Conservation (phyloP, 306 rosid genomes). For the Casuarina equisetifolia region DNA sequence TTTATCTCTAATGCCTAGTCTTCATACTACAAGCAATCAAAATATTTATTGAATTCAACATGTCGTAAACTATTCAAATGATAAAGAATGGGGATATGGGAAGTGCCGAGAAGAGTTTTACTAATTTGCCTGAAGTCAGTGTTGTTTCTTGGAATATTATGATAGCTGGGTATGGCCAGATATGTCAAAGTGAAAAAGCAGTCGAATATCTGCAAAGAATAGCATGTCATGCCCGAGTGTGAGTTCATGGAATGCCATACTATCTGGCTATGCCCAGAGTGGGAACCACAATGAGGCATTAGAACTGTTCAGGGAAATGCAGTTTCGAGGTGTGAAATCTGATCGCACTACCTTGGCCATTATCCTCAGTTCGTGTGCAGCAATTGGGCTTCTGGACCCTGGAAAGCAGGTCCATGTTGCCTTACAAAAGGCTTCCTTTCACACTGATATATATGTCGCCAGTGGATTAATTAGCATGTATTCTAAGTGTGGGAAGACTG, state of each 20-base stretch:
- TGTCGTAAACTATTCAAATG: too few species aligned
- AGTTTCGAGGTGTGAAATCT: constrained; percentile 49
- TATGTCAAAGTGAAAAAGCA: constrained; percentile 44
- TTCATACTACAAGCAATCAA: too few species aligned
- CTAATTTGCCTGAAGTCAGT: constrained; percentile 37
- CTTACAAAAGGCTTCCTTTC: constrained; percentile 43
- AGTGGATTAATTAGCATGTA: constrained; percentile 72
- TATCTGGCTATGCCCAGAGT: constrained; percentile 62
- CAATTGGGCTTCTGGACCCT: constrained; percentile 46
- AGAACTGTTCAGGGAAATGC: constrained; percentile 63
- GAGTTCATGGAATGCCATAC: constrained; percentile 78
- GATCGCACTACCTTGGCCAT: constrained; percentile 69
- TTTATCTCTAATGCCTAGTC: too few species aligned
- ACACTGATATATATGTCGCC: constrained; percentile 54
- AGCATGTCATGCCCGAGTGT: constrained; percentile 56
- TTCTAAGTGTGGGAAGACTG: constrained; percentile 68
- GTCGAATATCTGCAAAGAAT: constrained; percentile 45
- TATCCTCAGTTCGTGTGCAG: constrained; percentile 66
- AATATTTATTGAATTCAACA: too few species aligned
- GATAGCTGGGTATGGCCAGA: constrained; percentile 72
- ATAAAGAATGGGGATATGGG: constrained; percentile 55
- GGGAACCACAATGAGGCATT: constrained; percentile 54
- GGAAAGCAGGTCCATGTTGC: constrained; percentile 72
- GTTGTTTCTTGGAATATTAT: constrained; percentile 78
- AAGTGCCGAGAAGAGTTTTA: constrained; percentile 58